phyloP scores from a whole-genome alignment of 257 asterid species.

The Solanum lignicaule region DNA sequence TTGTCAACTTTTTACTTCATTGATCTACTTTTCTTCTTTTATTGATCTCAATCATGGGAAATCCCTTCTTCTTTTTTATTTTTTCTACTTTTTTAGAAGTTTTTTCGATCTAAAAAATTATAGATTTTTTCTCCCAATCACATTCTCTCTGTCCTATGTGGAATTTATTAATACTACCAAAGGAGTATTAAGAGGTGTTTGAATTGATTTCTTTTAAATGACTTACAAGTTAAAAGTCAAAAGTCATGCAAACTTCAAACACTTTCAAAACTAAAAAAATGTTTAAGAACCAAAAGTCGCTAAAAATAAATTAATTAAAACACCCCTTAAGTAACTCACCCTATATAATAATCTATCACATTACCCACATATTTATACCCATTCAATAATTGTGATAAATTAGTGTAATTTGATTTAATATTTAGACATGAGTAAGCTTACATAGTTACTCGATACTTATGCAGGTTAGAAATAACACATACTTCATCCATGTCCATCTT shows the following conservation, averaged over 20 bases:
- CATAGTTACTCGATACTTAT: background rate
- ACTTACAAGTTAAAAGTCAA: no score
- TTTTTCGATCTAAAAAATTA: background rate
- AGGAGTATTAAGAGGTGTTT: background rate
- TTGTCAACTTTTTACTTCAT: background rate
- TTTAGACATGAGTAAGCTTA: background rate
- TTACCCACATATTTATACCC: background rate
- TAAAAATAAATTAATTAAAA: no score
- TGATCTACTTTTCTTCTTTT: background rate
- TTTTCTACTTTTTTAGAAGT: background rate
- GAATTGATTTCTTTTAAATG: background rate
- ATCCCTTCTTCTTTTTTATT: background rate
- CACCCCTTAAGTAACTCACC: background rate
- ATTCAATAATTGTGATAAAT: background rate
- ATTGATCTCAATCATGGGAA: background rate
- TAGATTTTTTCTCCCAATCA: no score
- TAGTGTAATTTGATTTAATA: background rate
- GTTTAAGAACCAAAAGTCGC: no score
- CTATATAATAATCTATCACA: background rate
- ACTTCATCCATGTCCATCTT: no score
- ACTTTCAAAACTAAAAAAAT: background rate
- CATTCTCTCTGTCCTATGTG: background rate
- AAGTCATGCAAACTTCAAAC: no score
- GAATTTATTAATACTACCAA: no score
- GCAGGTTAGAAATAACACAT: no score